A percentile compares a stretch with the other conserved stretches of the same genome.
Conservation (phyloP, 345 rosid species). For the Corchorus olitorius region DNA sequence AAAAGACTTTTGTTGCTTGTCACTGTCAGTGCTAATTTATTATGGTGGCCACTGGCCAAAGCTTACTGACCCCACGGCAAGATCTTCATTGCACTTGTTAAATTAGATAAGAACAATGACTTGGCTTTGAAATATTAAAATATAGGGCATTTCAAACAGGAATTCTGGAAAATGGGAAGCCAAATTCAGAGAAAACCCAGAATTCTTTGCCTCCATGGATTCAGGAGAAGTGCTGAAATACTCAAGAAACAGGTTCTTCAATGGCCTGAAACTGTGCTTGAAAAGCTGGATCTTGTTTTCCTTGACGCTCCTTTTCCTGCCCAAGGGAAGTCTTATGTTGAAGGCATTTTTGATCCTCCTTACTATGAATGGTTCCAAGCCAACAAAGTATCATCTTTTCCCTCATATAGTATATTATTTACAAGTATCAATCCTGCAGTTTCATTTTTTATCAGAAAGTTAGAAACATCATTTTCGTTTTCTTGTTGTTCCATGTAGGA, state of each 20-base stretch:
- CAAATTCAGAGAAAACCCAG: slow-evolving; percentile 41
- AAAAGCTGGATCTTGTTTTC: slow-evolving; percentile 46
- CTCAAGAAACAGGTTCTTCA: slow-evolving; percentile 36
- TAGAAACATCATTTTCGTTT: not conserved
- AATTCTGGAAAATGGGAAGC: slow-evolving; percentile 20
- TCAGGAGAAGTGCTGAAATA: slow-evolving; percentile 50
- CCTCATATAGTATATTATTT: not conserved
- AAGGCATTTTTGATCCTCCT: slow-evolving; percentile 56
- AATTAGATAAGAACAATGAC: not conserved
- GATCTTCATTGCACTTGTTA: too few relatives aligned
- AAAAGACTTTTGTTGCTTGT: too few relatives aligned
- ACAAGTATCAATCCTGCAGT: too few relatives aligned
- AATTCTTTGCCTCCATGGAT: slow-evolving; percentile 57
- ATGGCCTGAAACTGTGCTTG: slow-evolving; percentile 47
- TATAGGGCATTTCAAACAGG: not conserved
- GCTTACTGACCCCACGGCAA: too few relatives aligned
- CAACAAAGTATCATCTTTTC: slow-evolving; percentile 29
- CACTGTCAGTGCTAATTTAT: not conserved
- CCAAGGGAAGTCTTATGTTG: slow-evolving; percentile 38
- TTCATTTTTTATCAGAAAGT: not conserved
- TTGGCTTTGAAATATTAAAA: not conserved
- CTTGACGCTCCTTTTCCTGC: slow-evolving; percentile 52
- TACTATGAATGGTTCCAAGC: slow-evolving; percentile 56
- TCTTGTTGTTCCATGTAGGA: slow-evolving; percentile 24
- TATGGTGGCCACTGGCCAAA: not conserved